These are phyloP conservation scores for Hebeloma cylindrosporum DNA, from an alignment of 768 basidiomycete genomes.

Conservation along the genomic window DNA sequence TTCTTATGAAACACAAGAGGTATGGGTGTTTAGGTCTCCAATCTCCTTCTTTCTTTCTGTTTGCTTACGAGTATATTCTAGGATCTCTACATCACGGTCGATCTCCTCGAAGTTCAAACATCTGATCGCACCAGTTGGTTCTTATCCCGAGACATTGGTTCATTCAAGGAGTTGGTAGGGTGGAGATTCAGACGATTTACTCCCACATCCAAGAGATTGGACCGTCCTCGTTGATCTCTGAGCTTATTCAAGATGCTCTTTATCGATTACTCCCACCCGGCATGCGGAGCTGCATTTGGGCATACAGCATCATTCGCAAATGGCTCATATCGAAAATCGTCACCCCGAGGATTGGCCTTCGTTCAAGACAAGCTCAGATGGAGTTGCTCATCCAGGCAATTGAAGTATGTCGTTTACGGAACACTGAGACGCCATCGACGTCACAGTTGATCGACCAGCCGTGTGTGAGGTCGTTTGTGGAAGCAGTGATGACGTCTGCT, in stretches of 20 bases:
- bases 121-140: conserved; percentile 84
- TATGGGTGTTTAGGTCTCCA: no score
- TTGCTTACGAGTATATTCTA: conserved; percentile 29
- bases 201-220: conserved; percentile 70
- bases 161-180: conserved; percentile 56
- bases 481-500: conserved; percentile 74
- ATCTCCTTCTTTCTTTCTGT: neutral
- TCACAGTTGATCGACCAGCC: conserved; percentile 52
- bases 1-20: no score
- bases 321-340: conserved; percentile 76
- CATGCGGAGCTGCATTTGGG: conserved; percentile 74
- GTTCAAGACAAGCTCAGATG: conserved; percentile 67
- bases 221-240: conserved; percentile 70
- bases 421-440: conserved; percentile 41
- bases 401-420: conserved; percentile 70
- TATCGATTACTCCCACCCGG: conserved; percentile 76
- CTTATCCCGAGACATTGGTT: conserved; percentile 50
- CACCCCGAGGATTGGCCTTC: conserved; percentile 60
- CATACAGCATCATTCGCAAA: conserved; percentile 73
- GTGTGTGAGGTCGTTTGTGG: conserved; percentile 77
- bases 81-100: conserved; percentile 78
- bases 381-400: conserved; percentile 70
- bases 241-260: conserved; percentile 64
- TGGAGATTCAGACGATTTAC: conserved; percentile 82
- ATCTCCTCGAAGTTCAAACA: conserved; percentile 79